phyloP scores from a whole-genome alignment of 768 basidiomycete genomes.

The Tephrocybe sp. region DNA sequence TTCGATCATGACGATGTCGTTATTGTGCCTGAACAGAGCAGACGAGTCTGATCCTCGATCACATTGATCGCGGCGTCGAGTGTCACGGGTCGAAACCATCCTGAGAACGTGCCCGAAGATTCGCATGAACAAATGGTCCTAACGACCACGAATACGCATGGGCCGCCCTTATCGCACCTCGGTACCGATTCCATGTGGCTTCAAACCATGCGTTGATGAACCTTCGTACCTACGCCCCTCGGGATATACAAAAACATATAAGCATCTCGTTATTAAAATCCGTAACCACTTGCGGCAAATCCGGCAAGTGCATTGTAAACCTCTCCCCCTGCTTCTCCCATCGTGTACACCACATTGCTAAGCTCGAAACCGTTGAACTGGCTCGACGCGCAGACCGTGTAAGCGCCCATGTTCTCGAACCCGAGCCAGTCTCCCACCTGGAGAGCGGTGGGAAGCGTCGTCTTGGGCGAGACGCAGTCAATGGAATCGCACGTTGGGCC shows the following conservation, averaged over 20 bases:
- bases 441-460: constrained; percentile 64
- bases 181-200: constrained; percentile 29
- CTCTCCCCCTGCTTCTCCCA: constrained; percentile 56
- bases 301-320: constrained; percentile 50
- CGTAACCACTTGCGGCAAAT: constrained; percentile 46
- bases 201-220: constrained; percentile 26
- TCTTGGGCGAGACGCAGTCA: constrained; percentile 79
- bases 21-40: constrained; percentile 26
- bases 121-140: constrained; percentile 28
- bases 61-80: constrained; percentile 30
- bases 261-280: constrained; percentile 28
- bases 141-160: constrained; percentile 17
- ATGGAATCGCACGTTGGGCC: constrained; percentile 99
- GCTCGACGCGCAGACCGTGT: constrained; percentile 96
- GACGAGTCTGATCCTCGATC: constrained; percentile 33
- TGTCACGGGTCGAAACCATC: constrained; percentile 30
- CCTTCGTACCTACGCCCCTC: constrained; percentile 14
- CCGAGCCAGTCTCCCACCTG: constrained; percentile 96
- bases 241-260: constrained; percentile 6
- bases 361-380: constrained; percentile 92
- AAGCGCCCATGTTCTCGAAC: constrained; percentile 98
- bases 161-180: constrained; percentile 32
- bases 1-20: constrained; percentile 36
- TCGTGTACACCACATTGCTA: constrained; percentile 79
- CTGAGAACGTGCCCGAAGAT: constrained; percentile 32